These are phyloP conservation scores for Alternaria rosae DNA, from an alignment of 2,329 filamentous ascomycete species.

Conservation along the genomic window DNA sequence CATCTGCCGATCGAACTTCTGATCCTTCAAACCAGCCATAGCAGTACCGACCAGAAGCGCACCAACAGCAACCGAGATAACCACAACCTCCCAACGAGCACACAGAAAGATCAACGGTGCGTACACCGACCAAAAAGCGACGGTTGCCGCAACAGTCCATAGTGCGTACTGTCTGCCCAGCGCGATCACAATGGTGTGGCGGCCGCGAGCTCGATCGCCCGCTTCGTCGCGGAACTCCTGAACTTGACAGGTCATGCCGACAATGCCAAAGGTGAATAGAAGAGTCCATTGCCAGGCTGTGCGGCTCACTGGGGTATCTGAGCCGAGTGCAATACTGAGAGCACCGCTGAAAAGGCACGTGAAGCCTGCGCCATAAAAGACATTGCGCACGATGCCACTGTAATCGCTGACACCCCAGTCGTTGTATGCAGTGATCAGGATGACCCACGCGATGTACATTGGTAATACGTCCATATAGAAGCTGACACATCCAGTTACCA, in stretches of 20 bases:
- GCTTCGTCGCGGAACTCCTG: slow-evolving; percentile 51
- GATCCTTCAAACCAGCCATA: neutral
- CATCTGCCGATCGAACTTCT: slow-evolving; percentile 16
- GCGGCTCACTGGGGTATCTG: slow-evolving; percentile 8
- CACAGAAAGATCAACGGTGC: slow-evolving; percentile 13
- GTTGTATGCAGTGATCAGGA: slow-evolving; percentile 41
- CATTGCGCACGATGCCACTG: slow-evolving; percentile 36
- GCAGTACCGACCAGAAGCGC: slow-evolving; percentile 6
- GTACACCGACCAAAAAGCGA: slow-evolving; percentile 22
- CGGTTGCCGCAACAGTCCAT: slow-evolving; percentile 15
- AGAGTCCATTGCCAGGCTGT: slow-evolving; percentile 42
- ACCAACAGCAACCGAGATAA: slow-evolving; percentile 12
- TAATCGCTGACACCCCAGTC: slow-evolving; percentile 37
- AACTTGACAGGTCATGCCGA: slow-evolving; percentile 50
- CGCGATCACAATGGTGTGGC: slow-evolving; percentile 86
- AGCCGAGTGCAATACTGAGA: slow-evolving; percentile 30
- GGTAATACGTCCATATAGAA: slow-evolving; percentile 11
- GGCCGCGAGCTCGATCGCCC: slow-evolving; percentile 69
- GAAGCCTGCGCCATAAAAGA: slow-evolving; percentile 42
- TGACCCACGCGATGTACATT: slow-evolving; percentile 23
- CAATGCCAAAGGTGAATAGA: slow-evolving; percentile 26
- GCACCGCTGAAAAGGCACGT: slow-evolving; percentile 39
- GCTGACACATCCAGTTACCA: slow-evolving; percentile 9
- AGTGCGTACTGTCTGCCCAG: slow-evolving; percentile 55
- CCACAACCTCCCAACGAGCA: slow-evolving; percentile 8